phyloP scores from a whole-genome alignment of 495 filamentous ascomycete species.

The Hypoxylon subgilvum region DNA sequence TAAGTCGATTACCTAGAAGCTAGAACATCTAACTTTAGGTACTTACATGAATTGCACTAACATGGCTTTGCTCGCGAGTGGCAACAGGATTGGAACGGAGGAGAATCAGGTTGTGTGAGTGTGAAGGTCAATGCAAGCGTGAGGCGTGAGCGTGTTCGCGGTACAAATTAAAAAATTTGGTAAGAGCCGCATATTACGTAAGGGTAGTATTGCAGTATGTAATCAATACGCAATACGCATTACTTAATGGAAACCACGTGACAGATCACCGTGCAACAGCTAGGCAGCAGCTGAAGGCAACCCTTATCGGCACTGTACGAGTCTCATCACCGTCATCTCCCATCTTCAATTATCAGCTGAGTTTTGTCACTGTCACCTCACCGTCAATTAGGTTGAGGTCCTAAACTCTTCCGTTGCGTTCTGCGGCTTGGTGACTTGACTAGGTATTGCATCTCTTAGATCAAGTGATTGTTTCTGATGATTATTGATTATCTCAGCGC shows the following conservation, averaged over 20 bases:
- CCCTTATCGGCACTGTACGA: constrained; percentile 11
- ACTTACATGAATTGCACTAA: too few species aligned
- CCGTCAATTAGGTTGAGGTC: too few species aligned
- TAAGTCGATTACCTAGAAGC: background rate
- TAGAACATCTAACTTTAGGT: too few species aligned
- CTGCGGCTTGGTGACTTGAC: too few species aligned
- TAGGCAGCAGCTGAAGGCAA: background rate
- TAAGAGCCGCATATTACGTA: background rate
- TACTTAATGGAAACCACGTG: background rate
- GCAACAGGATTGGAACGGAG: too few species aligned
- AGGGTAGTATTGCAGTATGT: background rate
- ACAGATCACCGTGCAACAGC: background rate
- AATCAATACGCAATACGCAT: background rate
- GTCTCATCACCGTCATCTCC: background rate
- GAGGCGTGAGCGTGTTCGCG: too few species aligned
- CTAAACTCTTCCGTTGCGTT: background rate
- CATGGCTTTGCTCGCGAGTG: too few species aligned
- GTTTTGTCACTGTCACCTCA: background rate
- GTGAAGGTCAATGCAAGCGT: too few species aligned
- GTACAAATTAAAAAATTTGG: background rate
- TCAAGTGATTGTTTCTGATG: too few species aligned
- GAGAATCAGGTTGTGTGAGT: too few species aligned
- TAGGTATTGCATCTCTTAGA: too few species aligned
- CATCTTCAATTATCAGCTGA: constrained; percentile 2
- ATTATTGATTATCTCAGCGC: too few species aligned